These are phyloP conservation scores for Athelia psychrophila DNA, from an alignment of 1,284 basidiomycete species.

Conservation along the genomic window DNA sequence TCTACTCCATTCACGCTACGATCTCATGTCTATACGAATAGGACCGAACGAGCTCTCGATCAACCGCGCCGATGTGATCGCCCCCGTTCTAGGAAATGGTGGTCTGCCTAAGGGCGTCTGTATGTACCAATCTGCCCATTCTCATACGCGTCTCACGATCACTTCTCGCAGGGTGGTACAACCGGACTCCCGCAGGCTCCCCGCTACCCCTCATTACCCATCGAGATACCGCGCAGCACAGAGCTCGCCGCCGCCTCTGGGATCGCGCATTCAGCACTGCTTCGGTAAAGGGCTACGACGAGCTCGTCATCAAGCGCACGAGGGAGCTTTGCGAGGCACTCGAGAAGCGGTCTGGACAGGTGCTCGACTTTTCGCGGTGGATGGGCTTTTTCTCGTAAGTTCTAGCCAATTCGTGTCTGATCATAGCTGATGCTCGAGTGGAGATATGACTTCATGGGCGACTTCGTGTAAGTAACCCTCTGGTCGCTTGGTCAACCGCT, in stretches of 20 bases:
- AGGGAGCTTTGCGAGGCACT: slow-evolving; percentile 31
- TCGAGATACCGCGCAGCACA: slow-evolving; percentile 31
- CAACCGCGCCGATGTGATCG: slow-evolving; percentile 13
- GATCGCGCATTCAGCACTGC: slow-evolving; percentile 35
- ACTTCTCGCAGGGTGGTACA: not conserved
- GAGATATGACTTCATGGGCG: slow-evolving; percentile 38
- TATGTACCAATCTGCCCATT: slow-evolving; percentile 5
- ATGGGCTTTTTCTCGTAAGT: slow-evolving; percentile 32
- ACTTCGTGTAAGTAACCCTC: slow-evolving; percentile 25
- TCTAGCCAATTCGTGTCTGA: not conserved
- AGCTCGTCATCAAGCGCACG: slow-evolving; percentile 27
- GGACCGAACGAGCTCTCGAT: slow-evolving; percentile 27
- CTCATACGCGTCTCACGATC: not conserved
- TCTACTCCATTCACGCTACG: not conserved
- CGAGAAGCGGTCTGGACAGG: slow-evolving; percentile 9
- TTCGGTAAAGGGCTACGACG: slow-evolving; percentile 36
- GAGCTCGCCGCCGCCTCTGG: slow-evolving; percentile 37
- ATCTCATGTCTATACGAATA: slow-evolving; percentile 2
- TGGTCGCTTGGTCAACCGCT: slow-evolving; percentile 1
- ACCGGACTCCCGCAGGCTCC: not conserved
- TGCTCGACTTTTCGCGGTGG: slow-evolving; percentile 30
- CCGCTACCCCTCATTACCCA: slow-evolving; percentile 23
- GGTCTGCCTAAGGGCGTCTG: slow-evolving; percentile 23
- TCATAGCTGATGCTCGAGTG: not conserved
- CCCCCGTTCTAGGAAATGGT: slow-evolving; percentile 13